phyloP scores from a whole-genome alignment of 345 rosid species.

The Linum lewisii region DNA sequence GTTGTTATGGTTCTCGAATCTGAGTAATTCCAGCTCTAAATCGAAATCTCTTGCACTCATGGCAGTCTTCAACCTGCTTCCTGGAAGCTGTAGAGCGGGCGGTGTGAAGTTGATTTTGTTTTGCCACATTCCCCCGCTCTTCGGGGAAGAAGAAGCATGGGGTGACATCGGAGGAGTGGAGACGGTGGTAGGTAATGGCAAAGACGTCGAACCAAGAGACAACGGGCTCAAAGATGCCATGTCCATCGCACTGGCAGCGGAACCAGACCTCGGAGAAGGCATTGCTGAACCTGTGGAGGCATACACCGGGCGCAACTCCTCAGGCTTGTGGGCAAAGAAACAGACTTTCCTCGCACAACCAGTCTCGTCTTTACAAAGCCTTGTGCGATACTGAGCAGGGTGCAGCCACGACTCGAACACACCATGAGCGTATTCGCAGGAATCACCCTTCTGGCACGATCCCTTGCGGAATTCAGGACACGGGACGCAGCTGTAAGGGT shows the following conservation, averaged over 20 bases:
- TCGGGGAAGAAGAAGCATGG: slow-evolving; percentile 57
- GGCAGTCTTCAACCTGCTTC: slow-evolving; percentile 77
- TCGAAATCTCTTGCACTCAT: slow-evolving; percentile 69
- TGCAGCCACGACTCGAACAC: slow-evolving; percentile 99
- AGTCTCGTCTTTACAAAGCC: slow-evolving; percentile 94
- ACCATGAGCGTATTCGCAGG: slow-evolving; percentile 93
- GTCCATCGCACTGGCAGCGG: slow-evolving; percentile 40
- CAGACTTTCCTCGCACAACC: slow-evolving; percentile 88
- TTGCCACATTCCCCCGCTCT: slow-evolving; percentile 62
- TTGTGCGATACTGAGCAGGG: slow-evolving; percentile 87
- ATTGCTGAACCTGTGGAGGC: slow-evolving; percentile 94
- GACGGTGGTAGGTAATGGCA: slow-evolving; percentile 37
- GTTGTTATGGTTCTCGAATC: slow-evolving; percentile 30
- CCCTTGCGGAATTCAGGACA: slow-evolving; percentile 99
- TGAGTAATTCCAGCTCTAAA: slow-evolving; percentile 58
- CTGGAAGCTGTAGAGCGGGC: slow-evolving; percentile 65
- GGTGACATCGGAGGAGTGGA: slow-evolving; percentile 82
- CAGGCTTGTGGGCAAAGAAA: slow-evolving; percentile 87
- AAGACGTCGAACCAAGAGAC: slow-evolving; percentile 40
- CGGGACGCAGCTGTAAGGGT: slow-evolving; percentile 88
- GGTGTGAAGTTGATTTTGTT: slow-evolving; percentile 63
- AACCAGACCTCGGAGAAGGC: slow-evolving; percentile 78
- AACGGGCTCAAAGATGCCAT: slow-evolving; percentile 52
- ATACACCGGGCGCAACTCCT: slow-evolving; percentile 84
- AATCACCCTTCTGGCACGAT: slow-evolving; percentile 76